A percentile compares a stretch with the other conserved stretches of the same genome.
Evolutionary conservation across 768 basidiomycete genomes (phyloP).

Genomic region (Cyathus striatus): DNA sequence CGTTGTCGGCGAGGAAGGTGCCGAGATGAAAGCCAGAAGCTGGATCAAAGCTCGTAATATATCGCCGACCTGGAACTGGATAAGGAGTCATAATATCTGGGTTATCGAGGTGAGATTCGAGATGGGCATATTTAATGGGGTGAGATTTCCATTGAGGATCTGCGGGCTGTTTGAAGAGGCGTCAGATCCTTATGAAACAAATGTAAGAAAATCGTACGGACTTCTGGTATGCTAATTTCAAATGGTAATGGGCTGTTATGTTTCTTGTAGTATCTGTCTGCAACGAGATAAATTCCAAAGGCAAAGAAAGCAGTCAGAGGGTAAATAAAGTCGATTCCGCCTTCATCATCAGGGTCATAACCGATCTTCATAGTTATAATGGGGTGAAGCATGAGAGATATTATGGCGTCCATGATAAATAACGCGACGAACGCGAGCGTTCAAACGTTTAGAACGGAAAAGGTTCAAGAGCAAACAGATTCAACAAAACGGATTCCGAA

Average conservation of each 20-base stretch:
- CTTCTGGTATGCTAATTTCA: conserved; percentile 49
- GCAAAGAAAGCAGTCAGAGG: conserved; percentile 67
- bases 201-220: conserved; percentile 25
- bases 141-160: conserved; percentile 53
- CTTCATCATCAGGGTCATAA: conserved; percentile 42
- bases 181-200: not conserved
- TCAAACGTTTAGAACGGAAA: conserved; percentile 1
- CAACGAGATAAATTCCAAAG: conserved; percentile 76
- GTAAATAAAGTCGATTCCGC: conserved; percentile 59
- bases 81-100: conserved; percentile 48
- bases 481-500: too few species aligned
- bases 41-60: conserved; percentile 91
- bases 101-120: conserved; percentile 61
- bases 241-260: conserved; percentile 75
- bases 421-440: conserved; percentile 9
- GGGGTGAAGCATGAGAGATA: conserved; percentile 49
- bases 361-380: conserved; percentile 43
- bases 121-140: conserved; percentile 50
- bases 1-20: conserved; percentile 73
- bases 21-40: conserved; percentile 79
- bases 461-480: conserved; percentile 1
- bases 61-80: conserved; percentile 44
- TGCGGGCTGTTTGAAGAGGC: conserved; percentile 42
- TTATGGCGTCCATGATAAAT: conserved; percentile 36
- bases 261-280: conserved; percentile 67